Evolutionary conservation across 2,329 filamentous ascomycete species (phyloP).

Genomic region (Aspergillus tubingensis): DNA sequence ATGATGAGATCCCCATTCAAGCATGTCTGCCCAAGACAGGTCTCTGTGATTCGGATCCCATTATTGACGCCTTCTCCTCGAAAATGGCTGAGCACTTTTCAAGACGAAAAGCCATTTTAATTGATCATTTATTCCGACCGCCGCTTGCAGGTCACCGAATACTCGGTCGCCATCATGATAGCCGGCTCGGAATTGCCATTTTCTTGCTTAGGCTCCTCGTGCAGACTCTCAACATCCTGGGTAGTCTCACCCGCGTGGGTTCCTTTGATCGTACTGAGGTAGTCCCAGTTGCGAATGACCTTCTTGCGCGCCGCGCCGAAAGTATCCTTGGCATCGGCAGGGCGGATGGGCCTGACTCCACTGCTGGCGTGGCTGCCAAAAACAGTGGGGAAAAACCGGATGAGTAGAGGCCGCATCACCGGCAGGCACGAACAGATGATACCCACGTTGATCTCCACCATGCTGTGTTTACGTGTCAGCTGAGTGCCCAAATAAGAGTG

Average conservation of each 20-base stretch:
- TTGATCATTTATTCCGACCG: not conserved
- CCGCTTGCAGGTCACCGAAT: conserved; percentile 1
- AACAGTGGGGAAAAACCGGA: conserved; percentile 7
- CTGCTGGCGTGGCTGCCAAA: conserved; percentile 1
- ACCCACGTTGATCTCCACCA: conserved; percentile 22
- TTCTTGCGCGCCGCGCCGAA: conserved; percentile 1
- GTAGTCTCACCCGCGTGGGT: not conserved
- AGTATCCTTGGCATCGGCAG: conserved; percentile 7
- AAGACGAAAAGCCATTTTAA: too few relatives aligned
- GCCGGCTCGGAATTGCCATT: not conserved
- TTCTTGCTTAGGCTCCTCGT: not conserved
- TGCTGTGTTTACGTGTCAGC: conserved; percentile 1
- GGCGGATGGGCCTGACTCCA: not conserved
- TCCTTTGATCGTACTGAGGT: conserved; percentile 6
- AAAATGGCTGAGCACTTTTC: too few relatives aligned
- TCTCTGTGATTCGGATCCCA: too few relatives aligned
- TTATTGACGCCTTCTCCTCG: too few relatives aligned
- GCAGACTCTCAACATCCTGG: conserved; percentile 1
- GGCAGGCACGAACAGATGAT: conserved; percentile 20
- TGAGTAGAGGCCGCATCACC: conserved; percentile 13
- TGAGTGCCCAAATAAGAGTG: not conserved
- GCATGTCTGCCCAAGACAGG: too few relatives aligned
- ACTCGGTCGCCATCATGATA: conserved; percentile 1
- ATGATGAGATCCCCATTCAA: too few relatives aligned
- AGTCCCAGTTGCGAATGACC: conserved; percentile 14